Evolutionary conservation across 805 yeast species (phyloP).

Genomic region (Teunomyces pallodes): DNA sequence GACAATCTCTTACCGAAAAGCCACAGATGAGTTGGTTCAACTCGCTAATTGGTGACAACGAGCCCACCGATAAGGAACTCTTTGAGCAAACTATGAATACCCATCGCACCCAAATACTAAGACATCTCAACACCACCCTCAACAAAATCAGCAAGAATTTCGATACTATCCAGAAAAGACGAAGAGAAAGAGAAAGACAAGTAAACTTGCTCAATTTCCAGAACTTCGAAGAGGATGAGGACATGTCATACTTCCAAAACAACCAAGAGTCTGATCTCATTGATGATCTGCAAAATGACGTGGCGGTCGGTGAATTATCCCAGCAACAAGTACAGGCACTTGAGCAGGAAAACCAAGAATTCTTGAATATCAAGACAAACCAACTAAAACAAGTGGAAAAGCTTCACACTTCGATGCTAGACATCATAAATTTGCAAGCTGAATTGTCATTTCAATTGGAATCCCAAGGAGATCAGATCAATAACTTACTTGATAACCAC

Average conservation of each 20-base stretch:
- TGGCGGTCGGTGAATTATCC: constrained; percentile 22
- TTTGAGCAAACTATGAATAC: constrained; percentile 38
- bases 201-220: constrained; percentile 38
- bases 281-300: constrained; percentile 9
- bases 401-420: constrained; percentile 62
- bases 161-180: constrained; percentile 47
- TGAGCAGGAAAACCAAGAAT: constrained; percentile 56
- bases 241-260: not conserved
- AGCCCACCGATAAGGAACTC: constrained; percentile 31
- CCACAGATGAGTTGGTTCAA: constrained; percentile 6
- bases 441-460: constrained; percentile 73
- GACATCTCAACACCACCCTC: constrained; percentile 45
- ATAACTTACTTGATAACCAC: constrained; percentile 61
- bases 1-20: constrained; percentile 26
- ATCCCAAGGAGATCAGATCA: constrained; percentile 69
- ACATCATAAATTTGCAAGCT: constrained; percentile 70
- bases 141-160: constrained; percentile 44
- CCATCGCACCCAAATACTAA: constrained; percentile 49
- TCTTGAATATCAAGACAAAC: constrained; percentile 53
- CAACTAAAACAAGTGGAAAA: constrained; percentile 59
- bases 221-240: constrained; percentile 35
- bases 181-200: constrained; percentile 42
- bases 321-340: constrained; percentile 59
- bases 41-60: constrained; percentile 29
- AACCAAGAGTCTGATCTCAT: constrained; percentile 1